phyloP scores from a whole-genome alignment of 495 filamentous ascomycete genomes.

The Penicillium taxi region DNA sequence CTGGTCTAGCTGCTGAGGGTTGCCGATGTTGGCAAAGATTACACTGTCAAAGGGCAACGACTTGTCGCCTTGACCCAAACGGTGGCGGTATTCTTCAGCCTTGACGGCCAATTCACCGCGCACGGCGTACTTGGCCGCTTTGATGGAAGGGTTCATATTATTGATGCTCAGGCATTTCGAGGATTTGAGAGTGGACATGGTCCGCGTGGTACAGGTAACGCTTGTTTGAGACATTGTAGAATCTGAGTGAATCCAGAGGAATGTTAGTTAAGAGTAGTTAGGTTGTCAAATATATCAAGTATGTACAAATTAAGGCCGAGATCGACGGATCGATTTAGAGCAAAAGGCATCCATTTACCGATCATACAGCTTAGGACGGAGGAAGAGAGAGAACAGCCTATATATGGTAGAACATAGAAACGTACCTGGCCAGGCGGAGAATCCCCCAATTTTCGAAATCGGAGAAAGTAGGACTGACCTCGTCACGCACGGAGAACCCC shows the following conservation, averaged over 20 bases:
- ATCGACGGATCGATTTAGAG: not conserved
- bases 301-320: slow-evolving; percentile 4
- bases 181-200: slow-evolving; percentile 51
- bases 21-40: slow-evolving; percentile 96
- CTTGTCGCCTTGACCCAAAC: slow-evolving; percentile 52
- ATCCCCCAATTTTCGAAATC: slow-evolving; percentile 21
- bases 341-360: not conserved
- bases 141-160: slow-evolving; percentile 87
- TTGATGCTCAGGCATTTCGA: slow-evolving; percentile 60
- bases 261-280: slow-evolving; percentile 18
- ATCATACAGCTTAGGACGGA: slow-evolving; percentile 4
- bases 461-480: slow-evolving; percentile 21
- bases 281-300: slow-evolving; percentile 9
- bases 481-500: slow-evolving; percentile 26
- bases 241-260: slow-evolving; percentile 11
- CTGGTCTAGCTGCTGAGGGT: slow-evolving; percentile 97
- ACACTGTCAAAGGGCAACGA: slow-evolving; percentile 78
- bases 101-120: slow-evolving; percentile 88
- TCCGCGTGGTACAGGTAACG: slow-evolving; percentile 30
- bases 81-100: slow-evolving; percentile 78
- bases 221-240: slow-evolving; percentile 30
- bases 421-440: slow-evolving; percentile 26
- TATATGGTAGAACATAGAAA: slow-evolving; percentile 18
- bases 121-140: slow-evolving; percentile 87
- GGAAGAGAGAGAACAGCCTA: slow-evolving; percentile 5